Percentiles rank a stretch among this genome's conserved stretches.
These are phyloP conservation scores for Parasitella parasitica DNA, from an alignment of 371 early-diverging fungal species.

Conservation along the genomic window DNA sequence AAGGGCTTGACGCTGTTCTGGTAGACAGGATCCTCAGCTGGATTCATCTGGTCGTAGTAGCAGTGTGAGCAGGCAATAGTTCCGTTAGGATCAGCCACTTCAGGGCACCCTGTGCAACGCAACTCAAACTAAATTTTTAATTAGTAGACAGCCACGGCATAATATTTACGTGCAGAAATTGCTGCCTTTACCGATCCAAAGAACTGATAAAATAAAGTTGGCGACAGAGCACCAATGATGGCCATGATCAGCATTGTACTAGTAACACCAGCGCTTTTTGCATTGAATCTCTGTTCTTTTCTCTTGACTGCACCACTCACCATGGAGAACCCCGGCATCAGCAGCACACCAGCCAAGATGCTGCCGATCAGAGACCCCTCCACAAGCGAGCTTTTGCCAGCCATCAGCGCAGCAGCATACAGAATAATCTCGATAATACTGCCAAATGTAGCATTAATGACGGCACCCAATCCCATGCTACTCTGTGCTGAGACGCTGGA, in stretches of 20 bases:
- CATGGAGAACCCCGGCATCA: slow-evolving; percentile 95
- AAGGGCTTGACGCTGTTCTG: slow-evolving; percentile 75
- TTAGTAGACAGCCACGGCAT: not conserved
- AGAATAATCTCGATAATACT: slow-evolving; percentile 94
- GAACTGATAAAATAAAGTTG: slow-evolving; percentile 91
- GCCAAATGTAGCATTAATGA: slow-evolving; percentile 97
- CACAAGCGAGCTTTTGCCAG: slow-evolving; percentile 86
- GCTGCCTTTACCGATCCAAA: slow-evolving; percentile 83
- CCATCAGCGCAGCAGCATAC: slow-evolving; percentile 84
- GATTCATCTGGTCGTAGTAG: slow-evolving; percentile 63
- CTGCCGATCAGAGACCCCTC: slow-evolving; percentile 94
- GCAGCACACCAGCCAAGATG: slow-evolving; percentile 83
- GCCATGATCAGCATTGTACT: slow-evolving; percentile 95
- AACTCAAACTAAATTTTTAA: slow-evolving; percentile 53
- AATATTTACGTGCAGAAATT: no score
- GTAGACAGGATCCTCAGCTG: slow-evolving; percentile 81
- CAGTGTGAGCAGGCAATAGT: slow-evolving; percentile 59
- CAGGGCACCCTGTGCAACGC: slow-evolving; percentile 56
- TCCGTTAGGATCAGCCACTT: slow-evolving; percentile 13
- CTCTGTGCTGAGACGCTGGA: slow-evolving; percentile 94
- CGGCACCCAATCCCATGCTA: slow-evolving; percentile 90
- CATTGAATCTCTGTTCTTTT: slow-evolving; percentile 93
- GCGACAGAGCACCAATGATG: slow-evolving; percentile 90
- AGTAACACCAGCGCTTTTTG: slow-evolving; percentile 93
- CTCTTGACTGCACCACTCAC: slow-evolving; percentile 87